A percentile compares a stretch with the other conserved stretches of the same genome.
These are phyloP conservation scores for Colletotrichum lupini DNA, from an alignment of 2,329 filamentous ascomycete species.

Conservation along the genomic window DNA sequence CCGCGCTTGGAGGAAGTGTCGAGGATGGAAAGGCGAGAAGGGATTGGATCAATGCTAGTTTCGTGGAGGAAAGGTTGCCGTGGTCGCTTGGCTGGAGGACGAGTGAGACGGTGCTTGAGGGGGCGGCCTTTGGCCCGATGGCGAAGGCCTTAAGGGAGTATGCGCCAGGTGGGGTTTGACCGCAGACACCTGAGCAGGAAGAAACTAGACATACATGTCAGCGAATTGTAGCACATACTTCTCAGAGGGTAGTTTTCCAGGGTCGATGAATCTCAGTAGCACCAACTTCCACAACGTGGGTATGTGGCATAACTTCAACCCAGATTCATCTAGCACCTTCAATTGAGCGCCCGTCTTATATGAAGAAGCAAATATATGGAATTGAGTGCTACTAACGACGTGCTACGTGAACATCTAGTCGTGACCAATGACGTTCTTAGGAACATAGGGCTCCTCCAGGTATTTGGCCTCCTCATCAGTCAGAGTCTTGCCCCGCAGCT, in stretches of 20 bases:
- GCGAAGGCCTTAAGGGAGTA: conserved; percentile 2
- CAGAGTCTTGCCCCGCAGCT: conserved; percentile 21
- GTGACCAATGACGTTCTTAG: conserved; percentile 39
- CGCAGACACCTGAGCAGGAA: neutral
- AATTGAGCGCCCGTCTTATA: neutral
- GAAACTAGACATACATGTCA: neutral
- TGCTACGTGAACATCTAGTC: conserved; percentile 25
- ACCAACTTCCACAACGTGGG: neutral
- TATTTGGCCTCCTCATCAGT: conserved; percentile 25
- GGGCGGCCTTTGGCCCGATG: neutral
- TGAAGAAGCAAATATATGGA: neutral
- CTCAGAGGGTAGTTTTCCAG: neutral
- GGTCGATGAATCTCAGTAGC: neutral
- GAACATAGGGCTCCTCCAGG: conserved; percentile 29
- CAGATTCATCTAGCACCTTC: neutral
- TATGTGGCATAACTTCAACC: neutral
- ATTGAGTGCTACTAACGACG: neutral
- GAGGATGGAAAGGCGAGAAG: conserved; percentile 15
- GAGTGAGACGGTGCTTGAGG: neutral
- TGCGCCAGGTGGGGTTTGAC: conserved; percentile 10
- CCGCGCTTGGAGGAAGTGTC: conserved; percentile 1
- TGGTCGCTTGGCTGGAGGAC: conserved; percentile 13
- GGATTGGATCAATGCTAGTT: conserved; percentile 16
- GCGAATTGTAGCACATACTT: neutral
- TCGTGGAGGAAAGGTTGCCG: conserved; percentile 9